Conservation (phyloP, 2,329 filamentous ascomycete genomes). For the Colletotrichum sp. region DNA sequence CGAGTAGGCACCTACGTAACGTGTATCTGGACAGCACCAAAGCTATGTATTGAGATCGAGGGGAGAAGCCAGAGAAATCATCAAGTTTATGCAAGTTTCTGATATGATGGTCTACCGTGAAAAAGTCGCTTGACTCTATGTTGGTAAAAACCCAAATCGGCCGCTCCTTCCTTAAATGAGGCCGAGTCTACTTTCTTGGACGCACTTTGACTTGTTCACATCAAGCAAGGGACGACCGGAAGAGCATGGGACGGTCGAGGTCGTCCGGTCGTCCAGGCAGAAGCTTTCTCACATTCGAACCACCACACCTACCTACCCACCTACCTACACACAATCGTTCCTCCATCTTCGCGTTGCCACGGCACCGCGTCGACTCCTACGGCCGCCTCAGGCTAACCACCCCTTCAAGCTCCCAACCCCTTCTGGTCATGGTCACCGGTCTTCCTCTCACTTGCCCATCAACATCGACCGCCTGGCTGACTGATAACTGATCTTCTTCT, state of each 20-base stretch:
- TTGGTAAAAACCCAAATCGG: background rate
- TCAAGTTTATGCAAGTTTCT: background rate
- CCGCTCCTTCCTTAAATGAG: background rate
- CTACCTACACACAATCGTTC: background rate
- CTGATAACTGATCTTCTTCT: background rate
- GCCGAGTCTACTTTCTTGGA: background rate
- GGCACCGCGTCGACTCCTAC: background rate
- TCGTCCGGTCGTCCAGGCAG: background rate
- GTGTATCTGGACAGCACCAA: background rate
- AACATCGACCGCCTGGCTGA: background rate
- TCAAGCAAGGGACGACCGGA: background rate
- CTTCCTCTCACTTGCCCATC: background rate
- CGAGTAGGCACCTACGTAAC: background rate
- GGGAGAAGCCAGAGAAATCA: background rate
- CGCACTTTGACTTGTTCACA: background rate
- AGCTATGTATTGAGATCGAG: background rate
- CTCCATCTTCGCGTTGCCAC: background rate
- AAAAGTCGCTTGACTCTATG: background rate
- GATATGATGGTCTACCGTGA: background rate
- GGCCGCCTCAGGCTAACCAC: background rate
- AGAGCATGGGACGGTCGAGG: accelerated
- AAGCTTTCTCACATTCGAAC: background rate
- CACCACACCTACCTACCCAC: background rate
- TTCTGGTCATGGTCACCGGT: background rate
- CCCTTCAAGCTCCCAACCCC: background rate